Evolutionary conservation across 305 asterid species (phyloP), one percentile per base, ranked within the genome.

Genomic region (Solanum chacoense): DNA sequence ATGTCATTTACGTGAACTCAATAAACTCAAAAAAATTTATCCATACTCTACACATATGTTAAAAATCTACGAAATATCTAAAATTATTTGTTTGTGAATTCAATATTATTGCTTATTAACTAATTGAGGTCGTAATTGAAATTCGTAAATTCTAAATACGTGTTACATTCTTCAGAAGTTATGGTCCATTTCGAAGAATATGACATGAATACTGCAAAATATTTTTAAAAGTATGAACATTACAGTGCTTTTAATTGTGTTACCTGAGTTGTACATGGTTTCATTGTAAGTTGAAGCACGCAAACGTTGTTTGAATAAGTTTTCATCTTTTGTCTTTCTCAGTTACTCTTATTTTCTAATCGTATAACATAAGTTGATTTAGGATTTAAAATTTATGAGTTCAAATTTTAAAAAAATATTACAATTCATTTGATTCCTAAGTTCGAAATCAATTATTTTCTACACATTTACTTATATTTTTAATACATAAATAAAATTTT

Each of bases 41-140:
- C 5, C 1, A 2, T 0, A 7, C 2, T 1, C 1, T 31, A 3
- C 1, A 73, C 4, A 73, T 32, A 4, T 29, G 16, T 14, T 31
- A 7, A 71, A 5, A 28, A 28, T 5, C 3, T 6, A 26, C 4
- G 0, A 50, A 16, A 6, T 50, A 29, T 6, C 0, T 10, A 9
- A 26, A 31, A 73, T 16, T 73, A 73, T 31, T 73, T 31, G 1
- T 31, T 31, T 72, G 7, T 31, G 40, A 31, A 31, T 32, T 2
- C 24, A 73, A 3, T 31, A 73, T 31, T 73, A 2, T 16, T 31
- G 8, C 8, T 3, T 71, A 32, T 73, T 18, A 14, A 72, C 3
- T 29, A 37, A 37, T 37, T 72, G 78, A 29, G n/a, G 3, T 29
- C 3, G 0, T 8, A 31, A 20, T 74, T 32, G 8, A 0, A 32